Conservation (phyloP, 2,329 filamentous ascomycete species). For the Gaeumannomyces tritici region DNA sequence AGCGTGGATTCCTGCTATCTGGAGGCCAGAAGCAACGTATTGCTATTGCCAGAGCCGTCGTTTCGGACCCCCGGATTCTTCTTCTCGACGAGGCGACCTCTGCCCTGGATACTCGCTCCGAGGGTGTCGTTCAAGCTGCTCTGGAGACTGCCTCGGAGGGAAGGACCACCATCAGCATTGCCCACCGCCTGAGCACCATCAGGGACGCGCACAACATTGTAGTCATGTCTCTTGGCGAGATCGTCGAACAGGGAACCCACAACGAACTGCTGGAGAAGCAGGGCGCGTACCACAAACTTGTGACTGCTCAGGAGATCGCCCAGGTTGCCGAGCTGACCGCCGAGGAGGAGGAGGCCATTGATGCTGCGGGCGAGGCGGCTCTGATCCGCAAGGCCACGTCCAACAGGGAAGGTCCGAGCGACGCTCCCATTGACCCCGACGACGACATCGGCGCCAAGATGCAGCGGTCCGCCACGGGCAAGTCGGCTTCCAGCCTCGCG, state of each 20-base stretch:
- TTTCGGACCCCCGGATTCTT: slow-evolving; percentile 85
- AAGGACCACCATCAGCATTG: slow-evolving; percentile 91
- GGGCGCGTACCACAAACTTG: slow-evolving; percentile 73
- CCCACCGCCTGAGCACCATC: slow-evolving; percentile 90
- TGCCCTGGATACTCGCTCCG: slow-evolving; percentile 86
- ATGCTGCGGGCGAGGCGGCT: slow-evolving; percentile 41
- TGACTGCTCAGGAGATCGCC: slow-evolving; percentile 78
- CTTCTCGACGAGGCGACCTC: slow-evolving; percentile 93
- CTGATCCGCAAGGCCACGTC: slow-evolving; percentile 38
- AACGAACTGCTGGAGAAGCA: slow-evolving; percentile 61
- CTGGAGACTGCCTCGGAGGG: slow-evolving; percentile 78
- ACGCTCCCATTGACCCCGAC: slow-evolving; percentile 37
- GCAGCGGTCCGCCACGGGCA: slow-evolving; percentile 41
- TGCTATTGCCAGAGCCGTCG: slow-evolving; percentile 82
- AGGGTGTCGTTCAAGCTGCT: slow-evolving; percentile 88
- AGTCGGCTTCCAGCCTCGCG: slow-evolving; percentile 61
- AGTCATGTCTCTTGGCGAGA: slow-evolving; percentile 76
- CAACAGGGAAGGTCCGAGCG: slow-evolving; percentile 20
- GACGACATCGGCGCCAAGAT: slow-evolving; percentile 52
- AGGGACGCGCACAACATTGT: slow-evolving; percentile 92
- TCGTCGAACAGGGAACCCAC: slow-evolving; percentile 88
- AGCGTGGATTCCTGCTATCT: slow-evolving; percentile 83
- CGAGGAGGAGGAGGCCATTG: slow-evolving; percentile 40
- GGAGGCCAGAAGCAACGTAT: slow-evolving; percentile 97
- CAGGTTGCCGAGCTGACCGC: slow-evolving; percentile 43